phyloP scores from a whole-genome alignment of 1,284 basidiomycete genomes.

The Mycosarcoma maydis region DNA sequence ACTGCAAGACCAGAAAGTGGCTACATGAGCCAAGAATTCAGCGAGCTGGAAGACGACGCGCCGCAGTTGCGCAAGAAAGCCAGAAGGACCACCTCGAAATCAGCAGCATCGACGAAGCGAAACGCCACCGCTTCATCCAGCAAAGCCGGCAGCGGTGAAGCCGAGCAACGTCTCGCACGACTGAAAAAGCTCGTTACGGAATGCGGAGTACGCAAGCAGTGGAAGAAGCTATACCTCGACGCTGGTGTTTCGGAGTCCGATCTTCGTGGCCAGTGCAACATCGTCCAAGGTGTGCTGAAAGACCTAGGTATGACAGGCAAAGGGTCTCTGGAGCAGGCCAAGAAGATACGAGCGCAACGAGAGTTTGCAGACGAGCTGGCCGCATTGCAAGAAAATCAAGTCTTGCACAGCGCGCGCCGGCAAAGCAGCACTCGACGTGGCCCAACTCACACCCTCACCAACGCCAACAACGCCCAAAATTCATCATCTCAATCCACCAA shows the following conservation, averaged over 20 bases:
- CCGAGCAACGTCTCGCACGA: slow-evolving; percentile 24
- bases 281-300: slow-evolving; percentile 32
- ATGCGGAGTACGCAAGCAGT: slow-evolving; percentile 41
- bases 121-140: neutral
- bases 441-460: too few relatives aligned
- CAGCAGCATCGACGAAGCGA: too few relatives aligned
- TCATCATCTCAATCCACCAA: too few relatives aligned
- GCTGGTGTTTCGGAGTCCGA: slow-evolving; percentile 17
- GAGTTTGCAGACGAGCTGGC: slow-evolving; percentile 44
- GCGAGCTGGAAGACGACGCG: slow-evolving; percentile 41
- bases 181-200: slow-evolving; percentile 45
- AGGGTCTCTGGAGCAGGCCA: slow-evolving; percentile 36
- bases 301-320: slow-evolving; percentile 42
- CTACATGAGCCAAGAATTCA: slow-evolving; percentile 7
- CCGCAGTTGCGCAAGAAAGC: slow-evolving; percentile 16
- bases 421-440: slow-evolving; percentile 6
- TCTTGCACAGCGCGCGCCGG: slow-evolving; percentile 4
- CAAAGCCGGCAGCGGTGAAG: slow-evolving; percentile 2
- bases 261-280: slow-evolving; percentile 14
- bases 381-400: slow-evolving; percentile 21
- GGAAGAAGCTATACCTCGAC: slow-evolving; percentile 47
- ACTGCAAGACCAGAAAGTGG: neutral
- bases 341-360: slow-evolving; percentile 31
- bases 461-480: too few relatives aligned
- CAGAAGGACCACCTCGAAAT: neutral